Percentiles rank a stretch among this genome's conserved stretches.
Evolutionary conservation across 306 rosid species (phyloP).

Genomic region (Pterocarpus santalinus): DNA sequence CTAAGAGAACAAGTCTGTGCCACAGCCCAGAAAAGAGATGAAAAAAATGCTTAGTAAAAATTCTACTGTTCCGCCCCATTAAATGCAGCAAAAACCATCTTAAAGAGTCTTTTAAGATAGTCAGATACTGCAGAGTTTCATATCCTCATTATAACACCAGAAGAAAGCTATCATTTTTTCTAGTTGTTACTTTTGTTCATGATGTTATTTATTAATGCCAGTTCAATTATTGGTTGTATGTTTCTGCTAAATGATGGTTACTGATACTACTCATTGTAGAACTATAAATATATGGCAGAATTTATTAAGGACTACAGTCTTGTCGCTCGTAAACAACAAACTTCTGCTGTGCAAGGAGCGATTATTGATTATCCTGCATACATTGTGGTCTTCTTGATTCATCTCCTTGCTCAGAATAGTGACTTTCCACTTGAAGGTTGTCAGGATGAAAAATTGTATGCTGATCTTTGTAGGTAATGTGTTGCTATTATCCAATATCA

Average conservation of each 20-base stretch:
- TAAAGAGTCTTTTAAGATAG: too few species aligned
- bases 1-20: too few species aligned
- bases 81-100: neutral
- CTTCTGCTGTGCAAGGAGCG: slow-evolving; percentile 64
- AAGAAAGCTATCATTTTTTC: neutral
- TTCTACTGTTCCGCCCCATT: neutral
- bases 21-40: neutral
- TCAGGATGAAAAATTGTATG: slow-evolving; percentile 66
- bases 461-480: slow-evolving; percentile 79
- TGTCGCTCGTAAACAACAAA: slow-evolving; percentile 65
- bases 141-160: slow-evolving; percentile 5
- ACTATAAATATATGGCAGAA: slow-evolving; percentile 71
- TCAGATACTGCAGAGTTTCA: neutral
- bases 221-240: slow-evolving; percentile 26
- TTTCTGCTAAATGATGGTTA: slow-evolving; percentile 36
- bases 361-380: slow-evolving; percentile 74
- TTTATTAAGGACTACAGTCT: slow-evolving; percentile 80
- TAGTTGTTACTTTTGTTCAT: slow-evolving; percentile 22
- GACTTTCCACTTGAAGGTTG: slow-evolving; percentile 66
- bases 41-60: neutral
- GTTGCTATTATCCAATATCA: slow-evolving; percentile 28
- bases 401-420: slow-evolving; percentile 75
- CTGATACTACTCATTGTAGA: slow-evolving; percentile 69
- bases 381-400: slow-evolving; percentile 79
- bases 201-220: neutral